These are phyloP conservation scores for Bathelium albidoporum DNA, from an alignment of 495 filamentous ascomycete species.

Conservation along the genomic window DNA sequence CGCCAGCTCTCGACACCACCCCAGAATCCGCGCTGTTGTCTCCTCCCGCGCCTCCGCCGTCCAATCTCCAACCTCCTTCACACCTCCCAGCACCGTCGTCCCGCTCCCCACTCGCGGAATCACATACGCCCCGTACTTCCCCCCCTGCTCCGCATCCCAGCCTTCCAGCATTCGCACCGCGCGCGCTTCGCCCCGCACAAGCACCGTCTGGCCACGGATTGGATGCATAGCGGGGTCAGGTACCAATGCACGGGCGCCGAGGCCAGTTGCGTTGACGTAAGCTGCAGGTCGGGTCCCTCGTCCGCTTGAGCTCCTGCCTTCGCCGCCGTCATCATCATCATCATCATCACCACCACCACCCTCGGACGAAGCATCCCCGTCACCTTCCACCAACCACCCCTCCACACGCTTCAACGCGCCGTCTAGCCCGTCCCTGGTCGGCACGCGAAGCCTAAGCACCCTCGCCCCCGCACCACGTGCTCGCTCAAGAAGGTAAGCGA, in stretches of 20 bases:
- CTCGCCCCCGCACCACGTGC: slow-evolving; percentile 11
- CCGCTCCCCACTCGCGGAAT: slow-evolving; percentile 31
- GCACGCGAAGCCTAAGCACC: slow-evolving; percentile 1
- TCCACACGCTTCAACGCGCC: neutral
- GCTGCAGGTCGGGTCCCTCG: too few relatives aligned
- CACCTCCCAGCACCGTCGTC: slow-evolving; percentile 32
- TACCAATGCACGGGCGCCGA: slow-evolving; percentile 23
- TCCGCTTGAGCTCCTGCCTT: too few relatives aligned
- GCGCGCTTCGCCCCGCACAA: slow-evolving; percentile 24
- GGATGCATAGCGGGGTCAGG: slow-evolving; percentile 25
- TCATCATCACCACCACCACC: slow-evolving; percentile 15
- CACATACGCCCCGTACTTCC: slow-evolving; percentile 18
- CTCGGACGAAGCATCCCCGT: too few relatives aligned
- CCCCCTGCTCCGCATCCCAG: neutral
- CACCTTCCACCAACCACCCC: slow-evolving; percentile 8
- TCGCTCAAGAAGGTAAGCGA: slow-evolving; percentile 12
- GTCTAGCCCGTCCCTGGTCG: slow-evolving; percentile 9
- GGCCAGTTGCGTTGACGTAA: slow-evolving; percentile 31
- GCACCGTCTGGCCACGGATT: slow-evolving; percentile 29
- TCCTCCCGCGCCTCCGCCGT: slow-evolving; percentile 23
- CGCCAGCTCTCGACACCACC: slow-evolving; percentile 22
- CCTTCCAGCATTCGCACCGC: slow-evolving; percentile 15
- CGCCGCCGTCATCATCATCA: slow-evolving; percentile 8
- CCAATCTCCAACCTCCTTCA: slow-evolving; percentile 30
- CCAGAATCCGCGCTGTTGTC: slow-evolving; percentile 27